phyloP scores from a whole-genome alignment of 1,139 yeast genomes.

The Pichia sp. region DNA sequence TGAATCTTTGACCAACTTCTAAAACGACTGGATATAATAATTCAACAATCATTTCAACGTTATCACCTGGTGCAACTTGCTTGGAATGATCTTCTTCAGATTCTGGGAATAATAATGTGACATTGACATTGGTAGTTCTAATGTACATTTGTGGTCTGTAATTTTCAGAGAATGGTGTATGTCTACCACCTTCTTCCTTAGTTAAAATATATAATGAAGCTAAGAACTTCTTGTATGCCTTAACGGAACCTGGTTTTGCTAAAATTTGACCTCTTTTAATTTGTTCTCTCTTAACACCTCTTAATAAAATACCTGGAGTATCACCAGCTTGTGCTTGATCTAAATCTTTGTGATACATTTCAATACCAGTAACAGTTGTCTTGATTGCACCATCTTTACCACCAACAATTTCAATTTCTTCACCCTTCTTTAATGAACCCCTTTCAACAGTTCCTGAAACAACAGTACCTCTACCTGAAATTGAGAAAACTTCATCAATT shows the following conservation, averaged over 20 bases:
- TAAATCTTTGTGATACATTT: conserved; percentile 98
- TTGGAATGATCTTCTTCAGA: conserved; percentile 80
- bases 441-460: conserved; percentile 99
- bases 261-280: conserved; percentile 96
- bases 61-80: conserved; percentile 98
- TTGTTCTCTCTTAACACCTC: conserved; percentile 98
- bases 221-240: conserved; percentile 90
- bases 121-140: conserved; percentile 95
- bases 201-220: conserved; percentile 89
- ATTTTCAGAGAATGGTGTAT: conserved; percentile 93
- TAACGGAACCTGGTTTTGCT: conserved; percentile 86
- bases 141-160: conserved; percentile 97
- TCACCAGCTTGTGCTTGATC: conserved; percentile 98
- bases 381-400: conserved; percentile 79
- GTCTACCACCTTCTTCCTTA: conserved; percentile 99
- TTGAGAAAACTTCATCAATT: conserved; percentile 94
- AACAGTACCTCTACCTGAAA: conserved; percentile 99
- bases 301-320: conserved; percentile 93
- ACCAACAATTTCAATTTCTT: conserved; percentile 96
- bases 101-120: conserved; percentile 85
- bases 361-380: conserved; percentile 96
- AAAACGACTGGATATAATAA: conserved; percentile 88
- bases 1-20: conserved; percentile 96
- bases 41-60: conserved; percentile 91
- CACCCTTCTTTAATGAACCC: conserved; percentile 95